Percentiles rank a stretch among this genome's conserved stretches.
Conservation (phyloP, 2,329 filamentous ascomycete genomes). For the Talaromyces sp. region DNA sequence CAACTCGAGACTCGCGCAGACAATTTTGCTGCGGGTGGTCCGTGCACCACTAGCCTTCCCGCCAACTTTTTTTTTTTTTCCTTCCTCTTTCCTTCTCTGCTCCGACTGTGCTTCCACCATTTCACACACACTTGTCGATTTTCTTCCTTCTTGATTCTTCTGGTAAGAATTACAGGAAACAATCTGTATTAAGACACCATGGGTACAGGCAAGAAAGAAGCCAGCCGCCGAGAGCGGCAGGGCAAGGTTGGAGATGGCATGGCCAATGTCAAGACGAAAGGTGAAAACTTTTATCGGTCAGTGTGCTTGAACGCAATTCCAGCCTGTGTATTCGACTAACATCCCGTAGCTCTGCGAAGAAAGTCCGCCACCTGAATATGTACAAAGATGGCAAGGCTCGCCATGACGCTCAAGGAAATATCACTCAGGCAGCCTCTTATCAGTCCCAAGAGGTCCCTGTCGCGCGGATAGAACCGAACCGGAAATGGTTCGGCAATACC, state of each 20-base stretch:
- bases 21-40: constrained; percentile 34
- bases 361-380: constrained; percentile 83
- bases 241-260: constrained; percentile 82
- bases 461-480: constrained; percentile 88
- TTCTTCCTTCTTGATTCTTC: constrained; percentile 25
- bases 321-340: background rate
- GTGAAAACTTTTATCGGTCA: constrained; percentile 95
- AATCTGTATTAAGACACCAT: constrained; percentile 47
- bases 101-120: constrained; percentile 17
- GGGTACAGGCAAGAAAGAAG: constrained; percentile 92
- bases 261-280: constrained; percentile 86
- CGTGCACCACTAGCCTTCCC: constrained; percentile 32
- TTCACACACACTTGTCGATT: constrained; percentile 18
- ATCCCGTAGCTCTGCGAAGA: constrained; percentile 63
- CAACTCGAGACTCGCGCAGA: constrained; percentile 16
- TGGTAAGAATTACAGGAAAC: constrained; percentile 15
- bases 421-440: constrained; percentile 77
- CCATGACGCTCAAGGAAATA: constrained; percentile 76
- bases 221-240: constrained; percentile 74
- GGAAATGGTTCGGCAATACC: constrained; percentile 97
- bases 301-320: constrained; percentile 15
- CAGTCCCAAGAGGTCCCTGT: constrained; percentile 77
- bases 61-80: constrained; percentile 22
- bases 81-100: constrained; percentile 19
- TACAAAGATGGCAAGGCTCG: constrained; percentile 81